A percentile compares a stretch with the other conserved stretches of the same genome.
phyloP scores from a whole-genome alignment of 306 rosid genomes.

The Luffa aegyptiaca region DNA sequence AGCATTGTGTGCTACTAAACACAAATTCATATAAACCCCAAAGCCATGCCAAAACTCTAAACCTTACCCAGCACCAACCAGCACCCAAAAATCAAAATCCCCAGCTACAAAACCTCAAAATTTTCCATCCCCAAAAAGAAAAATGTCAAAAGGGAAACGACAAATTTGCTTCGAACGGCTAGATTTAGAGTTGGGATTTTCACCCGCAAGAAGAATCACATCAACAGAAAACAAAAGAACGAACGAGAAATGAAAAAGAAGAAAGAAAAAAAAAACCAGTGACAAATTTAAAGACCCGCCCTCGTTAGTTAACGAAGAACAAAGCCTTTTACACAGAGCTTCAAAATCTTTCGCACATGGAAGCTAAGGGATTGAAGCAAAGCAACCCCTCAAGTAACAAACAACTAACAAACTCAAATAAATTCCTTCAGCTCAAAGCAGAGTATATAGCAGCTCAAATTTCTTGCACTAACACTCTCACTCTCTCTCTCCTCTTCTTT shows the following conservation, averaged over 20 bases:
- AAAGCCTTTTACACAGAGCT: not conserved
- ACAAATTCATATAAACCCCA: constrained; percentile 10
- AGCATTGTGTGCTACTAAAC: constrained; percentile 25
- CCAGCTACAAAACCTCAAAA: constrained; percentile 5
- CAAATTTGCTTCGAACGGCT: constrained; percentile 5
- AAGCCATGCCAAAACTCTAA: constrained; percentile 30
- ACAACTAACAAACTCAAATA: not conserved
- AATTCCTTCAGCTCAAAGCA: not conserved
- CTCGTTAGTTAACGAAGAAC: not conserved
- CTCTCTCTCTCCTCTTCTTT: not conserved
- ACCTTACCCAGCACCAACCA: not conserved
- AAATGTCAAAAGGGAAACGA: not conserved
- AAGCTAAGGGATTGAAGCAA: not conserved
- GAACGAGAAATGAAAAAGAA: not conserved
- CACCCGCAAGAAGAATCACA: not conserved
- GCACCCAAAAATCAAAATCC: not conserved
- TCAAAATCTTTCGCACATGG: not conserved
- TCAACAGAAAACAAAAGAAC: not conserved
- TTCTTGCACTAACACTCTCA: not conserved
- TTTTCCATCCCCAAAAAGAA: not conserved
- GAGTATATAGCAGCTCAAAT: not conserved
- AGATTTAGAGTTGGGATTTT: not conserved
- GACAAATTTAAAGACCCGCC: not conserved
- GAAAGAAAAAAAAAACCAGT: not conserved
- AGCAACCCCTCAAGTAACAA: not conserved